phyloP scores from a whole-genome alignment of 2,329 filamentous ascomycete genomes.

The Stagonosporopsis rhizophila region DNA sequence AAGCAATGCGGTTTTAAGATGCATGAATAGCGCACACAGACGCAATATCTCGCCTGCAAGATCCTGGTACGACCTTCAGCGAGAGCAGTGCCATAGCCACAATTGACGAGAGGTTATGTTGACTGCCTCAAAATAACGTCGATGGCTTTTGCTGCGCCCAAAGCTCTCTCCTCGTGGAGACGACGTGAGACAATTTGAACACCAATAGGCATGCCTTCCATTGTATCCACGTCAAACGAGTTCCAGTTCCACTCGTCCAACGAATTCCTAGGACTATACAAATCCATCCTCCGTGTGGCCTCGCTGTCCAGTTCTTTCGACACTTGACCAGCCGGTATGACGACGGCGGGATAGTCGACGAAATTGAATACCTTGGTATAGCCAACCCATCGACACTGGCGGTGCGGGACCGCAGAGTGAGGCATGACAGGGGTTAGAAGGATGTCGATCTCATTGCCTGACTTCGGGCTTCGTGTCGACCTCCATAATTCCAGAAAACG shows the following conservation, averaged over 20 bases:
- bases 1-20: too few species aligned
- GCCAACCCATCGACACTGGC: constrained; percentile 57
- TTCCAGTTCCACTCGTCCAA: constrained; percentile 61
- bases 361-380: constrained; percentile 70
- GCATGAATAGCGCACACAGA: too few species aligned
- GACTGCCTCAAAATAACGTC: constrained; percentile 21
- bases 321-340: constrained; percentile 62
- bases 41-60: too few species aligned
- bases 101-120: background rate
- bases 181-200: constrained; percentile 48
- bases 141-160: constrained; percentile 46
- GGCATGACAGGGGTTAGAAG: constrained; percentile 67
- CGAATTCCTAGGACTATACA: constrained; percentile 57
- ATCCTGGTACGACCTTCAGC: background rate
- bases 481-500: constrained; percentile 68
- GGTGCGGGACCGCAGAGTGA: constrained; percentile 63
- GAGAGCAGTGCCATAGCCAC: too few species aligned
- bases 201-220: constrained; percentile 49
- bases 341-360: constrained; percentile 66
- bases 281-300: constrained; percentile 35
- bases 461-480: constrained; percentile 49
- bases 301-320: constrained; percentile 50
- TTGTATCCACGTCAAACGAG: constrained; percentile 44
- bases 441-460: constrained; percentile 61
- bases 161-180: constrained; percentile 49